Evolutionary conservation across 306 rosid species (phyloP), one percentile per base, ranked within the genome.

Genomic region (Coriaria nepalensis): DNA sequence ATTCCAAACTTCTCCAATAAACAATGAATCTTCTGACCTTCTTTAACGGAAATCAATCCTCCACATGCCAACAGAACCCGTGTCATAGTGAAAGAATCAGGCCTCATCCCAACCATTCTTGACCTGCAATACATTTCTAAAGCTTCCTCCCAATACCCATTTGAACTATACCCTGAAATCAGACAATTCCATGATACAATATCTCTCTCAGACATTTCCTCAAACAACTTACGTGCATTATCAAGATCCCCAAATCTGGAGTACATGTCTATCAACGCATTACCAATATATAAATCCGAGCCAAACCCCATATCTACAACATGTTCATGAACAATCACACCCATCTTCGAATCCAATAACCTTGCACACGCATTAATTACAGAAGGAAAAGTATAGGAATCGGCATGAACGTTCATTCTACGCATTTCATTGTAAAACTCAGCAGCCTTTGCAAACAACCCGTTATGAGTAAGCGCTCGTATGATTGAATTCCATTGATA

Each of bases 81-180:
- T 8, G 54, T 46, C 45, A 68, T 38, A 2, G 69, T 57, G 48
- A 57, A 62, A 13, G 53, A 15, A 63, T 68, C 74, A 4, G 45
- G 58, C 0, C 52, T 36, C n/a, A 68, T 52, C 35, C 53, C 65
- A 10, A 47, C 59, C 13, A 34, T 53, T 56, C 49, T 52, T 7
- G 48, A 47, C 38, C 50, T 10, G 9, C n/a, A 6, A 52, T 57
- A 68, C 47, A 14, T 47, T 35, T 63, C 62, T 53, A 68, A 29
- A 52, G 69, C 69, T 12, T 47, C 69, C 49, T 52, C 65, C 65
- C 61, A 63, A 51, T 57, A 68, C 10, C 69, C 69, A 53, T 57
- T 57, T 15, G 66, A 68, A 63, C 74, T 47, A 45, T 63, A 68
- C 34, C 74, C 74, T 0, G 69, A 68, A 62, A 68, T 57, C 47